A percentile compares a stretch with the other conserved stretches of the same genome.
These are phyloP conservation scores for Sapria himalayana DNA, from an alignment of 345 rosid genomes.

Conservation along the genomic window DNA sequence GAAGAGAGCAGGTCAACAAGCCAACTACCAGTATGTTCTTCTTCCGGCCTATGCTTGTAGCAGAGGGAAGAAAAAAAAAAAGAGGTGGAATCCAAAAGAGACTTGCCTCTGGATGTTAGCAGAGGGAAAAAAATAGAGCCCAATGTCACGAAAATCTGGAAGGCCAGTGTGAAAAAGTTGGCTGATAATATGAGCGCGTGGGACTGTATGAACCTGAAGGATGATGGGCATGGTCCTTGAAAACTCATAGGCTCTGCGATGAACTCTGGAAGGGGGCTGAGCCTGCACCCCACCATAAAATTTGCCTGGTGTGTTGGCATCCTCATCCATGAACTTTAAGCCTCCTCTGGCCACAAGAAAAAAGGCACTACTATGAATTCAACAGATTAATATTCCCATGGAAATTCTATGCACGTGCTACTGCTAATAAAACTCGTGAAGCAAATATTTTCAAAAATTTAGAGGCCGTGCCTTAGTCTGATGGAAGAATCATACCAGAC, in stretches of 20 bases:
- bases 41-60: too few species aligned
- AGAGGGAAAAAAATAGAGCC: slow-evolving; percentile 33
- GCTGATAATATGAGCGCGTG: slow-evolving; percentile 8
- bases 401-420: too few species aligned
- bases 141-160: slow-evolving; percentile 25
- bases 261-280: slow-evolving; percentile 21
- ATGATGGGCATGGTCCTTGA: slow-evolving; percentile 20
- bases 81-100: slow-evolving; percentile 1
- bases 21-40: too few species aligned
- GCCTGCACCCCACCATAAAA: slow-evolving; percentile 30
- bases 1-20: too few species aligned
- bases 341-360: slow-evolving; percentile 20
- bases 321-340: slow-evolving; percentile 18
- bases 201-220: slow-evolving; percentile 32
- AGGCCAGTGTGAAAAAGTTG: slow-evolving; percentile 13
- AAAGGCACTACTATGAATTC: too few species aligned
- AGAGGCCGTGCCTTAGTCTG: too few species aligned
- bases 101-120: slow-evolving; percentile 25
- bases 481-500: too few species aligned
- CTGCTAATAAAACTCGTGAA: too few species aligned
- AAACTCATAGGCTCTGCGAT: slow-evolving; percentile 20
- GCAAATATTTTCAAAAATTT: too few species aligned
- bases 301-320: slow-evolving; percentile 9
- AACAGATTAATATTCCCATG: too few species aligned
- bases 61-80: slow-evolving; percentile 1